phyloP scores from a whole-genome alignment of 805 yeast species.

The Candida silvatica region DNA sequence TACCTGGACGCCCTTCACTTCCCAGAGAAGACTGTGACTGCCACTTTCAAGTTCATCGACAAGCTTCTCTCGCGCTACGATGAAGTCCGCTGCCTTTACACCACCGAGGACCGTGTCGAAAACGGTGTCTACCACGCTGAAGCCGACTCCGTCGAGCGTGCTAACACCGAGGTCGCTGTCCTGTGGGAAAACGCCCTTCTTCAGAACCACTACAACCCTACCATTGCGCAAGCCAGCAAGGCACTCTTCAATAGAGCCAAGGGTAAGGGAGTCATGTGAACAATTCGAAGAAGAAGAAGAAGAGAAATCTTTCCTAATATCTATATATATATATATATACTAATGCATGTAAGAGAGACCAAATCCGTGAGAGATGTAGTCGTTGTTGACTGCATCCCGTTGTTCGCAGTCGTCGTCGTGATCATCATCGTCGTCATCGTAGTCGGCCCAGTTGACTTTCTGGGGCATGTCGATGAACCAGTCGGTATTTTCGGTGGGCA shows the following conservation, averaged over 20 bases:
- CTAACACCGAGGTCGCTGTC: slow-evolving; percentile 83
- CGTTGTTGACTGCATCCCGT: slow-evolving; percentile 6
- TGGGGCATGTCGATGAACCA: slow-evolving; percentile 19
- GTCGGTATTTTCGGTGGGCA: slow-evolving; percentile 25
- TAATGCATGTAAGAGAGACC: slow-evolving; percentile 1
- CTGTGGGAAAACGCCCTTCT: slow-evolving; percentile 82
- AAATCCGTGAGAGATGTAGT: slow-evolving; percentile 3
- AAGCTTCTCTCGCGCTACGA: slow-evolving; percentile 66
- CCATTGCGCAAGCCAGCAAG: slow-evolving; percentile 60
- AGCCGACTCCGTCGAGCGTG: slow-evolving; percentile 57
- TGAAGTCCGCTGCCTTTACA: slow-evolving; percentile 64
- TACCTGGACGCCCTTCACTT: slow-evolving; percentile 60
- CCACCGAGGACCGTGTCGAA: slow-evolving; percentile 80
- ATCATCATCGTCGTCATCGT: slow-evolving; percentile 4
- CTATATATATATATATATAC: too few relatives aligned
- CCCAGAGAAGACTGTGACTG: slow-evolving; percentile 83
- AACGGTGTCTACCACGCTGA: slow-evolving; percentile 72
- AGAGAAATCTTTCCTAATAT: too few relatives aligned
- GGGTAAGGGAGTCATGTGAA: slow-evolving; percentile 3
- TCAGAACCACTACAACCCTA: slow-evolving; percentile 76
- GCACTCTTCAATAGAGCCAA: slow-evolving; percentile 29
- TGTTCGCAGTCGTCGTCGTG: slow-evolving; percentile 4
- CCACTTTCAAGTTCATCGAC: slow-evolving; percentile 69
- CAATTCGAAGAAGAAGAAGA: too few relatives aligned
- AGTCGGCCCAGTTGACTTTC: not conserved